phyloP scores from a whole-genome alignment of 257 asterid species.

The Jasminum sambac region DNA sequence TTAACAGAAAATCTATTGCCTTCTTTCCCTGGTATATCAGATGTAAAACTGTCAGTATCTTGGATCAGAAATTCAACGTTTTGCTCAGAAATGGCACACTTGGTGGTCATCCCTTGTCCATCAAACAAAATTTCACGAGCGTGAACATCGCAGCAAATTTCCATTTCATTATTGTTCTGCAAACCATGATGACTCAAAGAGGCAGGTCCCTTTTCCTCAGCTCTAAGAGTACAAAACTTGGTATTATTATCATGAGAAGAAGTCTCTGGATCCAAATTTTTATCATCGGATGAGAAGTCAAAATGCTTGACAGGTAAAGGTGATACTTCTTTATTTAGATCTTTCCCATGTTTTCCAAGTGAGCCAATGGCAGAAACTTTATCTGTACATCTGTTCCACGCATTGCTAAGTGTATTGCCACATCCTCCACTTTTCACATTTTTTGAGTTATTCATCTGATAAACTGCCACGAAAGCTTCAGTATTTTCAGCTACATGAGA shows the following conservation, averaged over 20 bases:
- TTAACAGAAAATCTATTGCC: constrained; percentile 28
- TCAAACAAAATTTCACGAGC: constrained; percentile 26
- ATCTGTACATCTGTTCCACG: constrained; percentile 26
- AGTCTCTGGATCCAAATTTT: constrained; percentile 33
- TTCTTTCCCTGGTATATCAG: constrained; percentile 41
- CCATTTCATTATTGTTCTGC: constrained; percentile 23
- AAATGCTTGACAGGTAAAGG: constrained; percentile 94
- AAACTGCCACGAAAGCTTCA: constrained; percentile 37
- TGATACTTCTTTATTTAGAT: constrained; percentile 60
- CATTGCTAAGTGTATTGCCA: constrained; percentile 25
- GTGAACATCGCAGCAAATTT: constrained; percentile 28
- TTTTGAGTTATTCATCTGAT: constrained; percentile 39
- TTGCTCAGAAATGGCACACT: constrained; percentile 31
- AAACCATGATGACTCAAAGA: constrained; percentile 34
- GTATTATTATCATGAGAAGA: constrained; percentile 33
- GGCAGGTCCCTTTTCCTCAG: constrained; percentile 28
- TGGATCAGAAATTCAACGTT: constrained; percentile 30
- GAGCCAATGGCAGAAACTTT: constrained; percentile 43
- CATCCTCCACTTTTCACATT: constrained; percentile 39
- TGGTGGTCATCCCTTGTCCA: constrained; percentile 32
- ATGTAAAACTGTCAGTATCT: constrained; percentile 32
- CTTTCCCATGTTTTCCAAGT: constrained; percentile 42
- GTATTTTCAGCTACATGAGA: constrained; percentile 37
- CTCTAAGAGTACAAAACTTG: constrained; percentile 30
- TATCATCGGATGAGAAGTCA: constrained; percentile 73